Evolutionary conservation across 495 filamentous ascomycete species (phyloP), one percentile per base, ranked within the genome.

Genomic region (Lophiotrema nucula): DNA sequence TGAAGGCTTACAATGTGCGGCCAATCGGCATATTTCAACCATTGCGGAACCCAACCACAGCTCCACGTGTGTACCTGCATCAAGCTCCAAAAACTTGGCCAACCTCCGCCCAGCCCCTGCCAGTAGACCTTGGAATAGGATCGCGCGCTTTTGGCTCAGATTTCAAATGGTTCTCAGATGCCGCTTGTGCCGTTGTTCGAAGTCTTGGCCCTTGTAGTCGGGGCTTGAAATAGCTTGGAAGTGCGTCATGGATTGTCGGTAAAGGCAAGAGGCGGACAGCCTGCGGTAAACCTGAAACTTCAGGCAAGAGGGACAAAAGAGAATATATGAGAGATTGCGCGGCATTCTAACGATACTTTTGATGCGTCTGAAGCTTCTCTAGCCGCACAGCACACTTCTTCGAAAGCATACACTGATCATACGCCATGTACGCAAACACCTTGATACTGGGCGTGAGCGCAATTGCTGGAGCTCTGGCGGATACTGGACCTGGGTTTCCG

Each of bases 401-500:
- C n/a, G n/a, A n/a, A n/a, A n/a, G 15, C 31, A 15, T 8, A 35
- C 8, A 35, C 31, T 35, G 8, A 35, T 15, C 8, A 35, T 35
- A 35, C 31, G 31, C 8, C 8, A 35, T 35, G 31, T 35, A 8
- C 15, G 31, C 31, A 35, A 8, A 35, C 8, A 15, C 31, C 8
- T 35, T 35, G 31, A 8, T 35, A 35, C 8, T 8, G 15, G 8
- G 8, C 15, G 8, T 35, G 31, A 15, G 8, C 31, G 31, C 15
- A 15, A 15, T 35, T 8, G 31, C 8, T 8, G 8, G 8, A 15
- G 52, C 47, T 4, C 8, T 15, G 3, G 53, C 43, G 31, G 21
- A 47, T 38, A 49, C 45, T 3, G 53, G 37, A 35, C 53, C 53
- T 39, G 53, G 53, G 11, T 56, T 56, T 38, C 43, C 53, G 4